A percentile compares a stretch with the other conserved stretches of the same genome.
These are phyloP conservation scores for Skeletonema tropicum DNA, from an alignment of 108 stramenopile species.

Conservation along the genomic window DNA sequence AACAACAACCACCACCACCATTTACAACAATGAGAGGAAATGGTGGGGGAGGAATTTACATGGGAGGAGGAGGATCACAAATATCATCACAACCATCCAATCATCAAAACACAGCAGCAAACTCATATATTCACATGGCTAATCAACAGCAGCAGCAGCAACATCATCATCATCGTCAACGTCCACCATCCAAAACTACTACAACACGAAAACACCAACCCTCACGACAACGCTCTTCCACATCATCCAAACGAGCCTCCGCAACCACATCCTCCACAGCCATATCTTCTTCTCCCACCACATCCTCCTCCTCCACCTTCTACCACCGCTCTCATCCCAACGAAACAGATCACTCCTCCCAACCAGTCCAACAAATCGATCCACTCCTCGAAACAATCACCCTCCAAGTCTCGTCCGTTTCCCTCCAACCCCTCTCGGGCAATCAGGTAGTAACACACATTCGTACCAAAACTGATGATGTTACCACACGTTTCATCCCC, in stretches of 20 bases:
- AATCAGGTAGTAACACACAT: constrained; percentile 59
- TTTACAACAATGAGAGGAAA: constrained; percentile 6
- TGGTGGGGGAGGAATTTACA: neutral
- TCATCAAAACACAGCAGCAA: neutral
- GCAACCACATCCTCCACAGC: neutral
- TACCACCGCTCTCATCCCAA: constrained; percentile 4
- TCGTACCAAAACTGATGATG: constrained; percentile 63
- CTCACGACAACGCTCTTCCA: neutral
- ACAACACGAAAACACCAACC: neutral
- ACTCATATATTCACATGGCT: neutral
- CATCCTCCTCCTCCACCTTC: neutral
- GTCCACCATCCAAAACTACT: no score
- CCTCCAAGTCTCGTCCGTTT: constrained; percentile 53
- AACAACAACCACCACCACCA: neutral
- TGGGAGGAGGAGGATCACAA: neutral
- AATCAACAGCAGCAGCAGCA: neutral
- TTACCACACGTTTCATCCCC: constrained; percentile 74
- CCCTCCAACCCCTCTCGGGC: constrained; percentile 68
- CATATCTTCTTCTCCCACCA: neutral
- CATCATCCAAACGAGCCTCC: neutral
- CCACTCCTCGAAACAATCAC: constrained; percentile 46
- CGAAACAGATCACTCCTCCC: constrained; percentile 35
- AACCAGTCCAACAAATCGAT: constrained; percentile 42
- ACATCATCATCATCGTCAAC: neutral
- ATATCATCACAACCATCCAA: neutral